Conservation (phyloP, 768 basidiomycete genomes). For the Tylopilus cervinicoccineus region DNA sequence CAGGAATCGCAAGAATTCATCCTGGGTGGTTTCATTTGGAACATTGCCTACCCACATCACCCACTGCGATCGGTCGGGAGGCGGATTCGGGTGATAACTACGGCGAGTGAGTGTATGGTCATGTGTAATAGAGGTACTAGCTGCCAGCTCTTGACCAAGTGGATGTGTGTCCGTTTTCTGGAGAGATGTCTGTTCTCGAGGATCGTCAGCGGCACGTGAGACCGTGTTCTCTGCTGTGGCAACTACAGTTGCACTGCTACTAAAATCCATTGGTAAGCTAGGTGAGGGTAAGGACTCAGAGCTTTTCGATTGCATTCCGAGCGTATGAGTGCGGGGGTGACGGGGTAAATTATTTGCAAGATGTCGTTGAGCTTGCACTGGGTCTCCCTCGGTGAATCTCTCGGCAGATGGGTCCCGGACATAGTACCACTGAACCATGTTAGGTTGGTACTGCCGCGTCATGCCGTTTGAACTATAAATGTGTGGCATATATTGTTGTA, state of each 20-base stretch:
- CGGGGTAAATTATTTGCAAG: conserved; percentile 26
- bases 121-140: conserved; percentile 1
- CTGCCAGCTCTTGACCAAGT: background rate
- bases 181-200: conserved; percentile 2
- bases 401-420: conserved; percentile 27
- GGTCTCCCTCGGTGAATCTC: conserved; percentile 26
- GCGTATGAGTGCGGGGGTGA: conserved; percentile 13
- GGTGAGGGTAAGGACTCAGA: conserved; percentile 10
- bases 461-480: conserved; percentile 29
- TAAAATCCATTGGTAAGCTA: background rate
- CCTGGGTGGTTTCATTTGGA: conserved; percentile 73
- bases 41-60: conserved; percentile 98
- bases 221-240: background rate
- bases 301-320: conserved; percentile 21
- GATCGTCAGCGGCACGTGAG: background rate
- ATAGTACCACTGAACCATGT: conserved; percentile 49
- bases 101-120: conserved; percentile 42
- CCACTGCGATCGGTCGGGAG: conserved; percentile 79
- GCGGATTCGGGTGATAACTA: conserved; percentile 66
- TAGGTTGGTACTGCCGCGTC: conserved; percentile 32
- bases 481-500: conserved; percentile 13
- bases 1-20: conserved; percentile 88
- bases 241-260: background rate
- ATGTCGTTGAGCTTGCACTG: conserved; percentile 32
- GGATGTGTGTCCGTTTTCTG: background rate